These are phyloP conservation scores for Wallacemonas sp. DNA, from an alignment of 208 protist species.

Conservation along the genomic window DNA sequence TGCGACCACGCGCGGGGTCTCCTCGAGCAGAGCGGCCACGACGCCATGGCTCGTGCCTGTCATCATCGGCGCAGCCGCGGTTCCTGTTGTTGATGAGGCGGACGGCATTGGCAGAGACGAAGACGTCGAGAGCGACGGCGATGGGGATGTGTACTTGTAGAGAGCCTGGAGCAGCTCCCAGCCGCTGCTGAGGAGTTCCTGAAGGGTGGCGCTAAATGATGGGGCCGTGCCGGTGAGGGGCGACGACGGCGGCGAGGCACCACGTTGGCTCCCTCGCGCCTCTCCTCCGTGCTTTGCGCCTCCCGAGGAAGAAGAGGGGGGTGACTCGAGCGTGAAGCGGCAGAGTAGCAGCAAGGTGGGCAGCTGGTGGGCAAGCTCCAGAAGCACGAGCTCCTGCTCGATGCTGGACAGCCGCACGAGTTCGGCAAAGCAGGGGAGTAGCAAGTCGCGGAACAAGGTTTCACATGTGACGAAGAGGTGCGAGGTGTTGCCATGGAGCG, in stretches of 20 bases:
- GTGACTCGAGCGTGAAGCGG: constrained; percentile 40
- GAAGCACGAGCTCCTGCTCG: constrained; percentile 32
- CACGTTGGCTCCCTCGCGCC: no score
- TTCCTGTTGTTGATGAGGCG: no score
- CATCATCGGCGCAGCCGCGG: no score
- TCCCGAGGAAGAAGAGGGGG: neutral
- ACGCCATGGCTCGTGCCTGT: constrained; percentile 37
- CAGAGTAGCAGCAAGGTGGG: constrained; percentile 59
- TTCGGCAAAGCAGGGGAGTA: constrained; percentile 54
- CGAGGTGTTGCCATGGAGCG: neutral
- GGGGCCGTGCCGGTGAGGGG: neutral
- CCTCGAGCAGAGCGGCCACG: constrained; percentile 37
- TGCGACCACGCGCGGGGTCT: constrained; percentile 36
- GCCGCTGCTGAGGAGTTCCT: constrained; percentile 49
- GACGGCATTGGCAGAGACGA: no score
- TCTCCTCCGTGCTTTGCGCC: neutral
- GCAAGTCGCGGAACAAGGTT: constrained; percentile 55
- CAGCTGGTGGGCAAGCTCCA: constrained; percentile 67
- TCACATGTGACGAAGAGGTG: constrained; percentile 29
- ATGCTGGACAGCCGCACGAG: constrained; percentile 21
- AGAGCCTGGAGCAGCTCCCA: constrained; percentile 66
- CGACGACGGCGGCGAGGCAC: no score
- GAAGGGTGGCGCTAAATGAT: constrained; percentile 31
- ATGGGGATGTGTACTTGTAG: constrained; percentile 31
- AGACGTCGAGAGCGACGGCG: neutral